Conservation (phyloP, 345 rosid species). For the Leavenworthia alabamica region DNA sequence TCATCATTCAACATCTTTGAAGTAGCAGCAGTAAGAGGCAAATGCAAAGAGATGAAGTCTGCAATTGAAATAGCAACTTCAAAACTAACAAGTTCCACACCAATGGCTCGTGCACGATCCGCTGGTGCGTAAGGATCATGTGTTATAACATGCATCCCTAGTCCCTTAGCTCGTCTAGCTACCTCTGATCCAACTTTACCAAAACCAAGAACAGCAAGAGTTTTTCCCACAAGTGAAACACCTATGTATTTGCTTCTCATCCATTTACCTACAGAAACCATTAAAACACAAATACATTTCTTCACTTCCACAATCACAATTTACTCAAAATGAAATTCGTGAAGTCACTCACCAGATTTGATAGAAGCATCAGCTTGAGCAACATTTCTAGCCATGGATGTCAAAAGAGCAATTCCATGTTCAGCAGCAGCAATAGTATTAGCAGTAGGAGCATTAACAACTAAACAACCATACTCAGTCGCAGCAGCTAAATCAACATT, state of each 20-base stretch:
- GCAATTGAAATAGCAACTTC: constrained; percentile 43
- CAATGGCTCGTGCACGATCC: constrained; percentile 48
- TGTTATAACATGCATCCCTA: constrained; percentile 46
- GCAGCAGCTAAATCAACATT: constrained; percentile 52
- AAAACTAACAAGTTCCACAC: constrained; percentile 41
- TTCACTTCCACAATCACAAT: neutral
- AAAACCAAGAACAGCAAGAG: constrained; percentile 50
- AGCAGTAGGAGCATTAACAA: constrained; percentile 51
- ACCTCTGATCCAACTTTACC: constrained; percentile 60
- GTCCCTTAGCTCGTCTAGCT: constrained; percentile 46
- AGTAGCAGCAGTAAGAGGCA: constrained; percentile 50
- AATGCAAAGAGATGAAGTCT: constrained; percentile 48
- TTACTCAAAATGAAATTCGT: neutral
- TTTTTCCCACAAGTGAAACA: constrained; percentile 51
- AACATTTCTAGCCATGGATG: constrained; percentile 47
- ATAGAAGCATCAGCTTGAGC: constrained; percentile 54
- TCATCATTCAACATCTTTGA: constrained; percentile 44
- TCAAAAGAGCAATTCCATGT: constrained; percentile 47
- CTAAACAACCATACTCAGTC: constrained; percentile 52
- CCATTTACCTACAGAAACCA: constrained; percentile 39
- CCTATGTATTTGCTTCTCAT: constrained; percentile 41
- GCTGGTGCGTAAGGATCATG: constrained; percentile 54
- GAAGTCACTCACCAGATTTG: constrained; percentile 48
- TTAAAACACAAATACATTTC: neutral
- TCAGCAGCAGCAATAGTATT: constrained; percentile 54